phyloP scores from a whole-genome alignment of 2,329 filamentous ascomycete genomes.

The Tolypocladium tropicale region DNA sequence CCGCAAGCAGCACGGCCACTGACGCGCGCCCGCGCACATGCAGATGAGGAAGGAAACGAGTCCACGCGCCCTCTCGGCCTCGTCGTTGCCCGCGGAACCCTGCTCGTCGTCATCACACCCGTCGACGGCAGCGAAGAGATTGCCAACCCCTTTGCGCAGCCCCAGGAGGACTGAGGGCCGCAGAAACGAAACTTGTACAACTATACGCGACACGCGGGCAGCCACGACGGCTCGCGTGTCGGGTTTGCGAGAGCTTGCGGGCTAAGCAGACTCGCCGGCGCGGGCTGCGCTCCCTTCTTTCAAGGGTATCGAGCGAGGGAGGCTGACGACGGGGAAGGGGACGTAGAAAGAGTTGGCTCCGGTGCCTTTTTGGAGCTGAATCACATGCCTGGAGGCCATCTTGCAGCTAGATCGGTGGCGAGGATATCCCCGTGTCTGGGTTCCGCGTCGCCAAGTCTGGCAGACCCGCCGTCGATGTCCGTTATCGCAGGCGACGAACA shows the following conservation, averaged over 20 bases:
- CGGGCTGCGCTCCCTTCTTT: neutral
- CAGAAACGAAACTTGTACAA: neutral
- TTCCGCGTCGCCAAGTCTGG: neutral
- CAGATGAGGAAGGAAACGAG: constrained; percentile 90
- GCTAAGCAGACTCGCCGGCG: neutral
- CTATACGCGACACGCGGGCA: too few species aligned
- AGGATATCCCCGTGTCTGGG: neutral
- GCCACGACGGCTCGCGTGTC: neutral
- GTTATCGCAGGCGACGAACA: neutral
- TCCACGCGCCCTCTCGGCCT: constrained; percentile 71
- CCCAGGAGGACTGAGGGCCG: constrained; percentile 47
- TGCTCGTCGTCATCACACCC: constrained; percentile 87
- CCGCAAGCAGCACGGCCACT: neutral
- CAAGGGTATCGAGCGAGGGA: neutral
- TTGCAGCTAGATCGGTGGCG: neutral
- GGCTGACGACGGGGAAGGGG: neutral
- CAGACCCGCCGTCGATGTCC: neutral
- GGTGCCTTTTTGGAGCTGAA: neutral
- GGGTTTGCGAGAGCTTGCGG: neutral
- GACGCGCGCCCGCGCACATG: neutral
- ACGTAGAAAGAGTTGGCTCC: neutral
- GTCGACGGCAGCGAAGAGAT: constrained; percentile 94
- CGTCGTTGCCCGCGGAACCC: constrained; percentile 81
- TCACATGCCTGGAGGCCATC: neutral
- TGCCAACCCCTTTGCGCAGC: constrained; percentile 78